These are phyloP conservation scores for Claviceps sp. DNA, from an alignment of 2,329 filamentous ascomycete genomes.

Conservation along the genomic window DNA sequence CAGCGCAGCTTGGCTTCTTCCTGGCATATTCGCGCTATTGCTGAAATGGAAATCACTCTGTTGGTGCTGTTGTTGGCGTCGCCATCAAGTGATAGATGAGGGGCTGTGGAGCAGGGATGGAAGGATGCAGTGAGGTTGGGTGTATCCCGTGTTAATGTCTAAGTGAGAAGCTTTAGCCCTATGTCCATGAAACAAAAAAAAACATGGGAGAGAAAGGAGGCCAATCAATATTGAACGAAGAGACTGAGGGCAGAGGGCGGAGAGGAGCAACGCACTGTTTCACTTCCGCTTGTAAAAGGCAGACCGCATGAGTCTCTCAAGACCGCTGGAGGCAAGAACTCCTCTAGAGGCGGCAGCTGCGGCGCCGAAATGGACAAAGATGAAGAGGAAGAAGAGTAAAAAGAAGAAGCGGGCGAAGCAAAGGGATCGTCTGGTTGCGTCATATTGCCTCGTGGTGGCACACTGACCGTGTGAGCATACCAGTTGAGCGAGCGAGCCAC, in stretches of 20 bases:
- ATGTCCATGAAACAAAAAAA: background rate
- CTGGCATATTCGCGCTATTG: conserved; percentile 22
- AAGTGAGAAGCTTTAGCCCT: background rate
- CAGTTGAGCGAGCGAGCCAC: background rate
- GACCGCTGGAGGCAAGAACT: conserved; percentile 6
- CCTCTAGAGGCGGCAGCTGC: background rate
- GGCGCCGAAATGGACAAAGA: background rate
- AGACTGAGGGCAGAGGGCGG: background rate
- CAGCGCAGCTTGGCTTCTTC: conserved; percentile 26
- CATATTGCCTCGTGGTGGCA: background rate
- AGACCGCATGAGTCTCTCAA: conserved; percentile 7
- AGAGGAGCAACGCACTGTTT: conserved; percentile 13
- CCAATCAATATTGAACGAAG: background rate
- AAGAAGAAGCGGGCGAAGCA: background rate
- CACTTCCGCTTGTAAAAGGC: conserved; percentile 11
- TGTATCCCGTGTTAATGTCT: conserved; percentile 20
- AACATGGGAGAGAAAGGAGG: background rate
- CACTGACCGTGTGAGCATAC: background rate
- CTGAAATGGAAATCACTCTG: conserved; percentile 12
- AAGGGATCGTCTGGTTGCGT: background rate
- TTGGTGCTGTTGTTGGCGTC: conserved; percentile 9
- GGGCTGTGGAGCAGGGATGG: conserved; percentile 16
- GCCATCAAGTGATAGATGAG: conserved; percentile 4
- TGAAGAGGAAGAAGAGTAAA: background rate
- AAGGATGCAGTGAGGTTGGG: conserved; percentile 11